A percentile compares a stretch with the other conserved stretches of the same genome.
phyloP scores from a whole-genome alignment of 768 basidiomycete genomes.

The Russula abietina region DNA sequence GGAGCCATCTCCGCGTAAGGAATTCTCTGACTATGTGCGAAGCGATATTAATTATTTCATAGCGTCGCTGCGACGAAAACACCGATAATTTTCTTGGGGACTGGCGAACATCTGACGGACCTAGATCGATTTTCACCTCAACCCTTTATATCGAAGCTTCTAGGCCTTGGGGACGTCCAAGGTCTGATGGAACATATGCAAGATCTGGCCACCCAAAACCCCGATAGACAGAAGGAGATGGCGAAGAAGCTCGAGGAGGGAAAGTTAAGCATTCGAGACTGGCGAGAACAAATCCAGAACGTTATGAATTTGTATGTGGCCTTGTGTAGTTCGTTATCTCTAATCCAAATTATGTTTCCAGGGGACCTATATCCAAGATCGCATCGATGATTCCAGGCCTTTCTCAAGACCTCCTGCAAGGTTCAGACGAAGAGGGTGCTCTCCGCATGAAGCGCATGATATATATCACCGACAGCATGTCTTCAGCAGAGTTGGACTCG shows the following conservation, averaged over 20 bases:
- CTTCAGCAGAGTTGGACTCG: slow-evolving; percentile 85
- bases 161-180: slow-evolving; percentile 94
- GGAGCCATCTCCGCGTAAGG: slow-evolving; percentile 98
- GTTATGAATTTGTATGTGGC: slow-evolving; percentile 92
- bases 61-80: slow-evolving; percentile 99
- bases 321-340: slow-evolving; percentile 16
- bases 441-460: slow-evolving; percentile 94
- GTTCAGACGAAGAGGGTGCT: slow-evolving; percentile 89
- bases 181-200: slow-evolving; percentile 99
- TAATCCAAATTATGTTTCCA: slow-evolving; percentile 31
- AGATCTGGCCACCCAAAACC: slow-evolving; percentile 86
- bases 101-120: slow-evolving; percentile 96
- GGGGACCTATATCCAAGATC: slow-evolving; percentile 98
- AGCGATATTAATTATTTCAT: slow-evolving; percentile 12
- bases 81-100: slow-evolving; percentile 97
- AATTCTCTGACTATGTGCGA: background rate
- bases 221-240: slow-evolving; percentile 97
- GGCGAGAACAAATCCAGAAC: slow-evolving; percentile 95
- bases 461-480: slow-evolving; percentile 98
- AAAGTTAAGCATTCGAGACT: slow-evolving; percentile 92
- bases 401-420: slow-evolving; percentile 83
- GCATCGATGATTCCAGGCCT: slow-evolving; percentile 98
- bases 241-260: slow-evolving; percentile 97
- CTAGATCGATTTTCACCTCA: slow-evolving; percentile 93
- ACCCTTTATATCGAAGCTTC: slow-evolving; percentile 93